Evolutionary conservation across 108 stramenopile genomes (phyloP).

Genomic region (Discostella stelligeroides): DNA sequence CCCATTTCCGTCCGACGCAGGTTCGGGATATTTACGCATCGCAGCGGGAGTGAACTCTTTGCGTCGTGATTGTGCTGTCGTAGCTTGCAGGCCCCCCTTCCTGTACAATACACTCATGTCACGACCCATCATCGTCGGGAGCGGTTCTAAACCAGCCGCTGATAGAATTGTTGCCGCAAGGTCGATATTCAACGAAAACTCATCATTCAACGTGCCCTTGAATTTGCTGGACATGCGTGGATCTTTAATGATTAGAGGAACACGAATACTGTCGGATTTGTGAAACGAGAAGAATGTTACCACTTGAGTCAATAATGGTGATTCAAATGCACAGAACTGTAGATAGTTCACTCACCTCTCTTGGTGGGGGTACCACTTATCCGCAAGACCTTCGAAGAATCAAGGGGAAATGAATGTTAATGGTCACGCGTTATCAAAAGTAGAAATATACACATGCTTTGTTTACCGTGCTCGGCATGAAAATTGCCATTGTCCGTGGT

Average conservation of each 20-base stretch:
- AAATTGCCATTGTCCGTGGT: slow-evolving; percentile 76
- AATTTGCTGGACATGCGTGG: slow-evolving; percentile 63
- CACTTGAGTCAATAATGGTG: not conserved
- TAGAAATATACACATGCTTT: not conserved
- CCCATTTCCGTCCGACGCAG: slow-evolving; percentile 46
- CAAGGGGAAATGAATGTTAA: not conserved
- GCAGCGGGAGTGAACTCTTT: slow-evolving; percentile 20
- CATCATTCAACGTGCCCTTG: slow-evolving; percentile 53
- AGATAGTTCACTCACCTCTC: slow-evolving; percentile 33
- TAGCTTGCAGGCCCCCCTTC: slow-evolving; percentile 26
- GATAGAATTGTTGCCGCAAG: slow-evolving; percentile 64
- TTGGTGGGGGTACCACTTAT: slow-evolving; percentile 80
- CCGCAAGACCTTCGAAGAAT: slow-evolving; percentile 59
- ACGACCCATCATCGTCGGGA: slow-evolving; percentile 66
- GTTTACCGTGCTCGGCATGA: slow-evolving; percentile 50
- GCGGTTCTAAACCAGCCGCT: slow-evolving; percentile 59
- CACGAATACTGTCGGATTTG: slow-evolving; percentile 46
- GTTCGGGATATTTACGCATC: slow-evolving; percentile 29
- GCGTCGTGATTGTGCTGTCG: slow-evolving; percentile 33
- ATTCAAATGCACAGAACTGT: not conserved
- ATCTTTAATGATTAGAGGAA: slow-evolving; percentile 71
- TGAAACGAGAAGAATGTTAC: too few species aligned
- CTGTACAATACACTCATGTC: slow-evolving; percentile 70
- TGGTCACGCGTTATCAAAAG: not conserved
- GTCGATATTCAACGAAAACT: slow-evolving; percentile 74